Base-by-base conservation (phyloP, 768 basidiomycete genomes). In the Cystofilobasidium capitatum region DNA sequence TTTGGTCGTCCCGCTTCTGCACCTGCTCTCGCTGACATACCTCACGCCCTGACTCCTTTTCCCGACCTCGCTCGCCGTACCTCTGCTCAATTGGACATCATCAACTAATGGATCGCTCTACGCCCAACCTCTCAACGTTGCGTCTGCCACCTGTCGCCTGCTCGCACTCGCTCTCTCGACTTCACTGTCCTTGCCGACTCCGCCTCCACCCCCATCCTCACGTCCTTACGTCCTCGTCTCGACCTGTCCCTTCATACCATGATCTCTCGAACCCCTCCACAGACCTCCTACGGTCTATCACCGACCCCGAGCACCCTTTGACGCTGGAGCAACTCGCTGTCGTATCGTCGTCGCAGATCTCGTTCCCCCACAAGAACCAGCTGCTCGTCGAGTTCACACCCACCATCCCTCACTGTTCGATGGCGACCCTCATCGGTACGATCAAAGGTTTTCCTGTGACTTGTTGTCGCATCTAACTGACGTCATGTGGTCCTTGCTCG, bases 381-480 rank as follows among this genome's bases (percentile, higher is more conserved):
- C 81, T 99, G 61, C 80, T 83, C 40, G 86, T 99, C 70, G 91
- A 94, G 74, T 93, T 98, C 74, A 98, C 96, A 7, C 94, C 96
- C 4, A 98, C 96, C 0, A 90, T 96, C 20, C 94, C 96, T 13
- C 93, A 97, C 74, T 98, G 94, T 71, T 91, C 91, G 58, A 91
- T 92, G 90, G 93, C 91, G 13, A 97, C 93, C 2, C 80, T 97
- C 61, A 98, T 99, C 65, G 94, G 93, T 88, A 71, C 66, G 82
- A n/a, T n/a, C n/a, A n/a, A n/a, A n/a, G n/a, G n/a, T n/a, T n/a
- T 75, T 24, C 36, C 14, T 14, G 35, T 39, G 8, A 58, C 31
- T 12, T 4, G 2, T 9, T 5, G 3, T 58, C 33, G 61, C 55
- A 54, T 69, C 42, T 16, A 33, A 26, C 39, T 9, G 16, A 3